phyloP scores from a whole-genome alignment of 2,329 filamentous ascomycete species.

The Aaosphaeria arxii region DNA sequence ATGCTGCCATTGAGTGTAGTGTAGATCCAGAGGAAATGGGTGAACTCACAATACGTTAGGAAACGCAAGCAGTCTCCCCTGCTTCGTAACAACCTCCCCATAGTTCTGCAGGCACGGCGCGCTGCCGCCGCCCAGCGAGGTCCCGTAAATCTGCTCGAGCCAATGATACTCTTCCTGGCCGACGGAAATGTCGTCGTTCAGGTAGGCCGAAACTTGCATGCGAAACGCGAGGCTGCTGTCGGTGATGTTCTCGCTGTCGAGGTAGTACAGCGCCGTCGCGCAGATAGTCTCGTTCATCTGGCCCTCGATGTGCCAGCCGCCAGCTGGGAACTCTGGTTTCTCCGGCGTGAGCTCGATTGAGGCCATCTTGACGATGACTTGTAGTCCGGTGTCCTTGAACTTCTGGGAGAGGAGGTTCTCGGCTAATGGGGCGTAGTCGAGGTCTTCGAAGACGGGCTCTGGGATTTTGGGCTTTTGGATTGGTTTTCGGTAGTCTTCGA shows the following conservation, averaged over 20 bases:
- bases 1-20: not conserved
- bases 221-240: slow-evolving; percentile 21
- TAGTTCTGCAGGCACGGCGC: slow-evolving; percentile 39
- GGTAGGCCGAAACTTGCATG: slow-evolving; percentile 11
- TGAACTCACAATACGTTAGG: slow-evolving; percentile 41
- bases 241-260: slow-evolving; percentile 59
- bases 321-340: slow-evolving; percentile 53
- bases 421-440: slow-evolving; percentile 11
- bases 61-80: slow-evolving; percentile 54
- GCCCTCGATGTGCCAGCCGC: slow-evolving; percentile 42
- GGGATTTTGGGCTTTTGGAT: slow-evolving; percentile 15
- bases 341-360: slow-evolving; percentile 59
- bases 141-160: not conserved
- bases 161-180: slow-evolving; percentile 8
- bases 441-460: slow-evolving; percentile 7
- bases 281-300: slow-evolving; percentile 61
- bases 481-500: not conserved
- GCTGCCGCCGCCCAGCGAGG: not conserved
- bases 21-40: not conserved
- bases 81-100: slow-evolving; percentile 47
- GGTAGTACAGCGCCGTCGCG: slow-evolving; percentile 62
- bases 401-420: slow-evolving; percentile 10
- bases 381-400: slow-evolving; percentile 38
- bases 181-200: slow-evolving; percentile 6
- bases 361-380: slow-evolving; percentile 63